These are phyloP conservation scores for Achaetomiella virescens DNA, from an alignment of 495 filamentous ascomycete genomes.

Conservation along the genomic window DNA sequence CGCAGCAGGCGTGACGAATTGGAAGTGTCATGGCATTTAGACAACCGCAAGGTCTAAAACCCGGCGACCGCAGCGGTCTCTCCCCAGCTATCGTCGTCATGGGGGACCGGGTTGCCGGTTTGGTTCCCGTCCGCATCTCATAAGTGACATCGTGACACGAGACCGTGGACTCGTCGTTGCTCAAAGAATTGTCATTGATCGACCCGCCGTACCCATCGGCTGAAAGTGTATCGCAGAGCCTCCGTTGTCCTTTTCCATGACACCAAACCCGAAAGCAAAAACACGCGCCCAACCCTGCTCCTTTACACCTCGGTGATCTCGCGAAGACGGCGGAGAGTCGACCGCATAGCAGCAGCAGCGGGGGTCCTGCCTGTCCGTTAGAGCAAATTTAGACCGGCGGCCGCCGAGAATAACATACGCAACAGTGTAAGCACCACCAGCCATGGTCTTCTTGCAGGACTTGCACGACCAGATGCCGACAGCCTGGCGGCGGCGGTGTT, in stretches of 20 bases:
- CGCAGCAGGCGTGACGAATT: background rate
- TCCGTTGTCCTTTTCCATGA: conserved; percentile 35
- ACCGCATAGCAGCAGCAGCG: conserved; percentile 91
- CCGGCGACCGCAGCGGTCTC: conserved; percentile 8
- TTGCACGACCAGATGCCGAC: conserved; percentile 94
- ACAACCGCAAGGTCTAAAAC: conserved; percentile 12
- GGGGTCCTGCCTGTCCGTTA: conserved; percentile 62
- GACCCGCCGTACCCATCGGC: conserved; percentile 29
- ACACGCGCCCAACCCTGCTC: conserved; percentile 18
- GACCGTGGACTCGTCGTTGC: conserved; percentile 23
- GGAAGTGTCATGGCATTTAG: conserved; percentile 13
- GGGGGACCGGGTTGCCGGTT: conserved; percentile 8
- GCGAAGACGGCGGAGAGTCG: conserved; percentile 93
- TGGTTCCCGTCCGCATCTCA: conserved; percentile 7
- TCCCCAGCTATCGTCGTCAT: conserved; percentile 15
- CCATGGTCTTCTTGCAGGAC: conserved; percentile 87
- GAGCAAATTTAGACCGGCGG: background rate
- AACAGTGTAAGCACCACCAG: conserved; percentile 94
- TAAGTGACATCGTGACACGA: conserved; percentile 18
- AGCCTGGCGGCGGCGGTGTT: conserved; percentile 78
- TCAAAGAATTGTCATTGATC: conserved; percentile 34
- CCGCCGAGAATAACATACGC: conserved; percentile 59
- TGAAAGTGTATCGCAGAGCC: conserved; percentile 30
- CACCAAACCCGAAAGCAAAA: conserved; percentile 33
- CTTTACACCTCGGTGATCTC: conserved; percentile 94